Evolutionary conservation across 2,329 filamentous ascomycete genomes (phyloP).

Genomic region (Mollisia scopiformis): DNA sequence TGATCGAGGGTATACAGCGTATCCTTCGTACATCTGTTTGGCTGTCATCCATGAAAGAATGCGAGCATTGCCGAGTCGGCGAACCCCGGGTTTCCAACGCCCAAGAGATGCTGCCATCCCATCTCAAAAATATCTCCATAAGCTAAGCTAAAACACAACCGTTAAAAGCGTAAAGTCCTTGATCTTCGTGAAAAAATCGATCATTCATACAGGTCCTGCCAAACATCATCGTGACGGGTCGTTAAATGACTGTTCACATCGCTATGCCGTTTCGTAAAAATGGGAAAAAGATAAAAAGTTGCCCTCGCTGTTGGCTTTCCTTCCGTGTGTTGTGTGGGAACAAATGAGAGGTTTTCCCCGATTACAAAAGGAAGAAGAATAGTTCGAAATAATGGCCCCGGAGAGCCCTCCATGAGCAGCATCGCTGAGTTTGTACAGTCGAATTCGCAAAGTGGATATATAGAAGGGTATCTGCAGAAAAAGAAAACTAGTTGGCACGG

Average conservation of each 20-base stretch:
- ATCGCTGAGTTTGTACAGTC: conserved; percentile 34
- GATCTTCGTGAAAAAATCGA: conserved; percentile 31
- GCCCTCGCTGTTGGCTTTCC: conserved; percentile 27
- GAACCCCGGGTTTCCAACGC: conserved; percentile 21
- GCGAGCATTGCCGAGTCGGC: conserved; percentile 14
- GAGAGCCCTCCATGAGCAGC: conserved; percentile 25
- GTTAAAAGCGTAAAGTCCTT: conserved; percentile 33
- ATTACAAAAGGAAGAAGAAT: conserved; percentile 30
- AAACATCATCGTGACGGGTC: conserved; percentile 29
- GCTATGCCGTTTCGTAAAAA: conserved; percentile 31
- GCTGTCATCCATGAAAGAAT: conserved; percentile 14
- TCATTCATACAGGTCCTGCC: conserved; percentile 33
- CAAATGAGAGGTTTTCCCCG: conserved; percentile 23
- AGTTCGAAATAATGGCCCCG: conserved; percentile 9
- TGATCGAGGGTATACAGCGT: conserved; percentile 10
- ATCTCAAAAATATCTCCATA: conserved; percentile 15
- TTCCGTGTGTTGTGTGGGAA: conserved; percentile 12
- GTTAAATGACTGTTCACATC: conserved; percentile 30
- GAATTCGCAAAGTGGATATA: conserved; percentile 35
- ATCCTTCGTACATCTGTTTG: conserved; percentile 19
- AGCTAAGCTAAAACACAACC: conserved; percentile 29
- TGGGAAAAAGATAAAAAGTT: conserved; percentile 13
- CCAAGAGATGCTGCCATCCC: conserved; percentile 20
- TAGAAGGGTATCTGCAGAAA: conserved; percentile 30
- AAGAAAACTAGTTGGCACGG: conserved; percentile 72